Conservation (phyloP, 768 basidiomycete species). For the Tulasnella sp. region DNA sequence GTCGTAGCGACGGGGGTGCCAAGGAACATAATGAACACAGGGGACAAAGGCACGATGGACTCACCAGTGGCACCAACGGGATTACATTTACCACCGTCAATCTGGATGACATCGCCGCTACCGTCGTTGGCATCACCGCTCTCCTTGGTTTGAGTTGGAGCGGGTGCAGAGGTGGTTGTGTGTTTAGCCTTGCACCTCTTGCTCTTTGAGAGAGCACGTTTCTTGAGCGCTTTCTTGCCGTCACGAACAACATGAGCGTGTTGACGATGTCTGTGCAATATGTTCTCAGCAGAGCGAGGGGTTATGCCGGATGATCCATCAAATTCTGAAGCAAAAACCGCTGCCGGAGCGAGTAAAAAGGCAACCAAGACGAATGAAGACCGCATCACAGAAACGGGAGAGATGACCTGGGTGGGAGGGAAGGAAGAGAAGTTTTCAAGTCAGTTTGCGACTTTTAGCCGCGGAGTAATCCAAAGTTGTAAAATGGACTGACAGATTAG, state of each 20-base stretch:
- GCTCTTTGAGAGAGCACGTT: neutral
- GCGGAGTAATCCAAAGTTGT: neutral
- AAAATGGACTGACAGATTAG: slow-evolving; percentile 3
- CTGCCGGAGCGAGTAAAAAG: neutral
- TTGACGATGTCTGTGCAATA: neutral
- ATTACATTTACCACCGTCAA: slow-evolving; percentile 30
- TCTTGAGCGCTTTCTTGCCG: slow-evolving; percentile 5
- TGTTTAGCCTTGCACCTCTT: neutral
- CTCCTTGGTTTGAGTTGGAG: too few species aligned
- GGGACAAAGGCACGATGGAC: neutral
- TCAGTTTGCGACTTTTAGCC: neutral
- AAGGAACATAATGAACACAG: neutral
- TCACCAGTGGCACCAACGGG: slow-evolving; percentile 17
- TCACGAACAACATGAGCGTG: neutral
- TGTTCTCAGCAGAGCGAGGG: neutral
- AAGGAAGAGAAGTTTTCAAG: neutral
- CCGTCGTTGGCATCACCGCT: slow-evolving; percentile 1
- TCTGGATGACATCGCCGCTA: neutral
- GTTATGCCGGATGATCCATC: neutral
- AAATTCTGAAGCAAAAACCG: neutral
- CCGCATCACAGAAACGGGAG: neutral
- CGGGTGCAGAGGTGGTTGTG: neutral
- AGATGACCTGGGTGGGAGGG: neutral
- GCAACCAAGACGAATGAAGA: neutral
- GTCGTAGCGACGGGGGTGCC: too few species aligned